Percentiles rank a stretch among this genome's conserved stretches.
Conservation (phyloP, 192 early-diverging fungal species). For the Podila epicladia region DNA sequence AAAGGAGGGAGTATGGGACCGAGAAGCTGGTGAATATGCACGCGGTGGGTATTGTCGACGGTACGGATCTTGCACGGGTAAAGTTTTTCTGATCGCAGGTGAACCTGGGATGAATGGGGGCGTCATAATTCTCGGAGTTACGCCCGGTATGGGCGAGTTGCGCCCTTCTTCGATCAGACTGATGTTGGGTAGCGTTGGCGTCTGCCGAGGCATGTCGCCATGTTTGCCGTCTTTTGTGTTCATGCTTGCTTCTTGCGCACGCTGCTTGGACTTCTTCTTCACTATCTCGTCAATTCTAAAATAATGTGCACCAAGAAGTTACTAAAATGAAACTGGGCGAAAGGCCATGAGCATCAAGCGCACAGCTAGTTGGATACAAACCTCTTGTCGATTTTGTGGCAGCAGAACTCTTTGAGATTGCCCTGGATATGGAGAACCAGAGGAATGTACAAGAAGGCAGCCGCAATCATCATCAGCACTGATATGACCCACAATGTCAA, state of each 20-base stretch:
- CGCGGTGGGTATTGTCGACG: not conserved
- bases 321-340: no score
- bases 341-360: no score
- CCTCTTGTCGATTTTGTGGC: conserved; percentile 91
- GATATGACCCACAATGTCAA: conserved; percentile 69
- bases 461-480: conserved; percentile 62
- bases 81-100: not conserved
- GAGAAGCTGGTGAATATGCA: not conserved
- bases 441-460: conserved; percentile 79
- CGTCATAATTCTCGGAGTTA: not conserved
- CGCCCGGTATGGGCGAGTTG: not conserved
- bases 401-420: conserved; percentile 91
- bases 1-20: not conserved
- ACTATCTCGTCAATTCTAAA: conserved; percentile 59
- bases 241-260: conserved; percentile 9
- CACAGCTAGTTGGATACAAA: conserved; percentile 29
- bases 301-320: no score
- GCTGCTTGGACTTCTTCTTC: conserved; percentile 49
- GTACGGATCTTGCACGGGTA: not conserved
- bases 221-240: not conserved
- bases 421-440: conserved; percentile 81
- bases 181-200: conserved; percentile 18
- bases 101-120: not conserved
- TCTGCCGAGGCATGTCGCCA: not conserved
- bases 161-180: conserved; percentile 1